Conservation (phyloP, 768 basidiomycete species). For the Pleurotus giganteus region DNA sequence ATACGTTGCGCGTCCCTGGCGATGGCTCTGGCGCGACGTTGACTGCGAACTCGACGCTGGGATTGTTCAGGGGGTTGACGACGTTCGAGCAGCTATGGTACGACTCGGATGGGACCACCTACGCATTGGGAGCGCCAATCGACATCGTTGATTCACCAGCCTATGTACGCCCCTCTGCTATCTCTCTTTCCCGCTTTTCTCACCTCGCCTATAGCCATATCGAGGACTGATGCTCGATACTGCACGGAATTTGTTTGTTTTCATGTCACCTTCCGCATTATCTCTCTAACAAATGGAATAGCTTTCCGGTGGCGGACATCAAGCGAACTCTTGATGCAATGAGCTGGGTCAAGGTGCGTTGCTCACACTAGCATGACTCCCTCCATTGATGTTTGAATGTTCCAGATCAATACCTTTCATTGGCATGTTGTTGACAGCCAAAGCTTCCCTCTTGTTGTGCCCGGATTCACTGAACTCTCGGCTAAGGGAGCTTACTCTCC, state of each 20-base stretch:
- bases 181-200: background rate
- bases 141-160: conserved; percentile 61
- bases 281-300: conserved; percentile 19
- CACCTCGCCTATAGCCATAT: conserved; percentile 48
- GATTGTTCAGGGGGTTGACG: conserved; percentile 70
- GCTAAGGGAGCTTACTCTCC: conserved; percentile 66
- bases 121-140: conserved; percentile 55
- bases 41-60: conserved; percentile 61
- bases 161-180: conserved; percentile 43
- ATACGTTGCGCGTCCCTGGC: conserved; percentile 52
- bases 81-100: conserved; percentile 77
- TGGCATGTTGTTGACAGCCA: conserved; percentile 88
- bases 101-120: conserved; percentile 41
- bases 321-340: conserved; percentile 72
- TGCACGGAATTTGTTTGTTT: conserved; percentile 65
- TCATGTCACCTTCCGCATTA: background rate
- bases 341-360: conserved; percentile 66
- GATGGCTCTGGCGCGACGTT: conserved; percentile 55
- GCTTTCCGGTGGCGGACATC: conserved; percentile 64
- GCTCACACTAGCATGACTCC: background rate
- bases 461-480: conserved; percentile 59
- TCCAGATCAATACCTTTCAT: conserved; percentile 71
- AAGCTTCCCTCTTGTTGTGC: conserved; percentile 71
- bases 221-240: conserved; percentile 84
- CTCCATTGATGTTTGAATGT: background rate